These are phyloP conservation scores for Ganoderma leucocontextum DNA, from an alignment of 1,284 basidiomycete species.

Conservation along the genomic window DNA sequence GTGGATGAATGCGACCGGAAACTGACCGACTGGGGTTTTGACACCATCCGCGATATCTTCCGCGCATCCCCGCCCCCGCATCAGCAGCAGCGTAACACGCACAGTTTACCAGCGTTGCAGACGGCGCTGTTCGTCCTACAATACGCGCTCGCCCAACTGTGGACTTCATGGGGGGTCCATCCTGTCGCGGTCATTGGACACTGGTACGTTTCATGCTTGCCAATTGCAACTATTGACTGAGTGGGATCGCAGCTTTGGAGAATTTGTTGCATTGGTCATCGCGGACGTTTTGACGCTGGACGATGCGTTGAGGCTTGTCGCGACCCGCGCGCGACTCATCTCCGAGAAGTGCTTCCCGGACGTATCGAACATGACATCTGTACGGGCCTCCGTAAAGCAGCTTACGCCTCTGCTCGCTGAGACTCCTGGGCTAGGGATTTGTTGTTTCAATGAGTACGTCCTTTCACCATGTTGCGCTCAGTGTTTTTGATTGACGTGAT, in stretches of 20 bases:
- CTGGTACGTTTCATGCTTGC: slow-evolving; percentile 54
- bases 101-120: slow-evolving; percentile 58
- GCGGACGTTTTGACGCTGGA: slow-evolving; percentile 63
- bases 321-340: slow-evolving; percentile 64
- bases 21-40: slow-evolving; percentile 57
- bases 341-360: slow-evolving; percentile 51
- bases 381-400: slow-evolving; percentile 49
- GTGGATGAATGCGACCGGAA: slow-evolving; percentile 66
- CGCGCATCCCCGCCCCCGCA: slow-evolving; percentile 27
- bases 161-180: slow-evolving; percentile 70
- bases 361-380: slow-evolving; percentile 66
- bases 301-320: slow-evolving; percentile 66
- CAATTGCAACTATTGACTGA: neutral
- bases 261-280: slow-evolving; percentile 71
- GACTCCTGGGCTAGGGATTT: slow-evolving; percentile 17
- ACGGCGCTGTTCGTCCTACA: slow-evolving; percentile 66
- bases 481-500: neutral
- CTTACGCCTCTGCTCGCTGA: slow-evolving; percentile 47
- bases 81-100: slow-evolving; percentile 33
- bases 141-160: slow-evolving; percentile 65
- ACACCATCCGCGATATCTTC: slow-evolving; percentile 59
- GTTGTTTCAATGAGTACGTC: slow-evolving; percentile 59
- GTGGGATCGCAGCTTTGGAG: slow-evolving; percentile 60
- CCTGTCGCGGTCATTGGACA: slow-evolving; percentile 70
- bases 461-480: neutral